Evolutionary conservation across 192 early-diverging fungal genomes (phyloP), one percentile per base, ranked within the genome.

Genomic region (Linnemannia exigua): DNA sequence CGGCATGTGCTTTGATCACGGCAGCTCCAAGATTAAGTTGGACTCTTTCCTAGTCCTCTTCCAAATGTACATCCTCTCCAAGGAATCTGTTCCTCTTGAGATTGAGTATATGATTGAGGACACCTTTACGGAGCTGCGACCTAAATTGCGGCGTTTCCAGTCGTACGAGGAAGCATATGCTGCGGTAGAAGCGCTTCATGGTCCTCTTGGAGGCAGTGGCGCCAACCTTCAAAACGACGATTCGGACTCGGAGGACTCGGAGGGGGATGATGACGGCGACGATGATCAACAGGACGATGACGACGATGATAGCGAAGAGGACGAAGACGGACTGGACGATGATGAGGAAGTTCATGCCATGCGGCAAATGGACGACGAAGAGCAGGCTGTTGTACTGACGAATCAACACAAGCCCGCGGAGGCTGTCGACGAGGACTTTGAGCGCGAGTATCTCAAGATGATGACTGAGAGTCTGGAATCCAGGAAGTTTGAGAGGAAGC

Each of bases 391-490:
- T 51, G 90, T 95, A 11, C 89, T 95, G 35, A 90, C 92, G 20
- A 91, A 94, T 61, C 87, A 92, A 75, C 90, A 90, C 51, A 84
- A 90, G 69, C 85, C 92, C 19, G 90, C 92, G 3, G 91, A 93
- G 67, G 93, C 95, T 74, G 92, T 96, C 19, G 98, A 97, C 67
- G 95, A 97, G 31, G 91, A 95, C 48, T 97, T 99, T 92, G 97
- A 99, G 70, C 89, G 91, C 70, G 97, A 98, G 81, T 96, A 97
- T 71, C 95, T 93, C 80, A 93, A 92, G 81, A 95, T 99, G 88
- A 95, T 99, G 93, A 92, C 92, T n/a, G 98, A 99, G 71, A 96
- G 95, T 61, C 79, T 96, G 58, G 98, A 98, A 48, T 89, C 93
- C 16, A 94, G 97, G 38, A 95, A 96, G 87, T 90, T 89, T 86